Evolutionary conservation across 495 filamentous ascomycete species (phyloP), one percentile per base, ranked within the genome.

Genomic region (Penicillium riverlandense): DNA sequence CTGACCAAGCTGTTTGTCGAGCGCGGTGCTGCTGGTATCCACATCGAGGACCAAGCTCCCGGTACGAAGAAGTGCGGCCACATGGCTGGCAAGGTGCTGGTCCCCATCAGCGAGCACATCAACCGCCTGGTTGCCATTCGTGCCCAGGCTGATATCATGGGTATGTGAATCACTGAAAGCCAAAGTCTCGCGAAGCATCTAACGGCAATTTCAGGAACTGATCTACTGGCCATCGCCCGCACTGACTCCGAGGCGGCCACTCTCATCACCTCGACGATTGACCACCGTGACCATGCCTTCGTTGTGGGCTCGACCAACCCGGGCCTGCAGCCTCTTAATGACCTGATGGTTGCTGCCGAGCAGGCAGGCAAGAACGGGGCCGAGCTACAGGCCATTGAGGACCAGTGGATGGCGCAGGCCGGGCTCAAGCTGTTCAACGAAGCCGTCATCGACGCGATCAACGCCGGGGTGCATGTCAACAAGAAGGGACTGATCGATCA

Each of bases 51-150:
- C 61, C 92, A 98, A 68, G 92, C 92, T 8, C 91, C 92, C 1
- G 92, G 92, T 34, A 98, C 92, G 32, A 98, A 98, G 80, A 98
- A 98, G 75, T 98, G 92, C 60, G 92, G 92, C 44, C 92, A 98
- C 69, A 98, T 98, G 92, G 92, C 92, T 50, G 92, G 92, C 54
- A 98, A 98, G 74, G 92, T 98, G 29, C 77, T 98, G 38, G 92
- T 98, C 40, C 92, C 92, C 32, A 95, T 97, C 65, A 85, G 80
- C 70, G 92, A 98, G 70, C 92, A 98, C 72, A 95, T 97, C 76
- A 98, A 97, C 74, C 86, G 92, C 22, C 77, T 98, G 13, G 89
- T 98, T 30, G 90, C 92, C 52, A 96, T 98, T 65, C 83, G 92
- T 48, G 92, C 92, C 8, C 92, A 98, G 67, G 91, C 92, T 46